Base-by-base conservation (phyloP, 106 monocot species). In the Iris macrosiphon region DNA sequence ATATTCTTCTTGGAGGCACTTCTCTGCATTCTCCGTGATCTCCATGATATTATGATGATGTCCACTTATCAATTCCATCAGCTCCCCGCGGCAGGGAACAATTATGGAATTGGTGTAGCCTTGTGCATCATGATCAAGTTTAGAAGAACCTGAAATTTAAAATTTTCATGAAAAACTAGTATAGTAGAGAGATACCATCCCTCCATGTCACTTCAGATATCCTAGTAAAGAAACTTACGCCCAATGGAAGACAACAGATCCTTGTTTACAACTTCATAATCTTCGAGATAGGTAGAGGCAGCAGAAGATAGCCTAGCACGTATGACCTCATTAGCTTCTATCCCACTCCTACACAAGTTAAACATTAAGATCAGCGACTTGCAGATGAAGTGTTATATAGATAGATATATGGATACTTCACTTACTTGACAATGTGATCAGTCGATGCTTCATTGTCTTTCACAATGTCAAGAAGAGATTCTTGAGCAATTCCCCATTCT, bases 401-500 rank as follows among this genome's bases (percentile, higher is more conserved):
- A 44, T 10, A 4, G 11, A 15, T 11, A 17, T 17, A 4, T 44
- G 38, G 9, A 45, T 39, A 11, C 28, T 44, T 27, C 32, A 40
- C 19, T 47, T 75, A 95, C 94, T 81, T 82, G 22, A 86, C 43
- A 45, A 79, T 69, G 25, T 79, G 77, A 48, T 79, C 74, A 12
- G 71, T 68, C 9, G 81, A 76, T 40, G 61, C 44, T 11, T 57
- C 64, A 72, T 86, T 82, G 34, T 31, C 52, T 44, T 62, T 61
- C 32, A 51, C 80, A 27, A 77, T 70, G n/a, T 44, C 64, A 15
- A 70, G 45, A 40, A 89, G 61, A 5, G 73, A 85, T n/a, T 72
- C 55, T 34, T 80, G 72, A 69, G 89, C 89, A 64, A 63, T 61
- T 46, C 11, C 59, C 95, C 95, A 95, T 55, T 79, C 73, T 49